Percentiles rank a stretch among this genome's conserved stretches.
phyloP scores from a whole-genome alignment of 129 eudicot genomes.

The Apium graveolens region DNA sequence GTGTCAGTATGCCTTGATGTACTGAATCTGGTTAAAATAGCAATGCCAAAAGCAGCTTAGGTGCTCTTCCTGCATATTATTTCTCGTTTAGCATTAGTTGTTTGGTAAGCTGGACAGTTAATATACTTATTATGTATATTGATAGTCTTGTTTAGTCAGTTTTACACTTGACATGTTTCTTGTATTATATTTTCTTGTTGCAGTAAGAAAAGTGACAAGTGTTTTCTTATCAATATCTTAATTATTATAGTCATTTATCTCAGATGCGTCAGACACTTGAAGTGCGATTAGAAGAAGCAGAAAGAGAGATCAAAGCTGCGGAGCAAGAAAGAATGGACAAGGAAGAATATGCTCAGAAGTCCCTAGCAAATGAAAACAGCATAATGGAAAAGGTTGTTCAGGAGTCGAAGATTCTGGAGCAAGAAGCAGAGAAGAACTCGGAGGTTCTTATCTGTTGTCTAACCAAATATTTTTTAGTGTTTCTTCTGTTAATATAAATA shows the following conservation, averaged over 20 bases:
- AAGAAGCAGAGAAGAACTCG: constrained; percentile 78
- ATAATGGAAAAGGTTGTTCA: constrained; percentile 71
- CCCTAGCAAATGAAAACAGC: constrained; percentile 48
- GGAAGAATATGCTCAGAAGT: constrained; percentile 35
- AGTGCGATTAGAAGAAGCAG: constrained; percentile 46
- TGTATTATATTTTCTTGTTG: background rate
- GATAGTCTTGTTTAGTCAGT: background rate
- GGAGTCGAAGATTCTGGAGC: constrained; percentile 48
- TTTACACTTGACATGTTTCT: background rate
- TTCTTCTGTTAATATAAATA: background rate
- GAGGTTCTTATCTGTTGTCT: constrained; percentile 31
- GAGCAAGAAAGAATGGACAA: constrained; percentile 50
- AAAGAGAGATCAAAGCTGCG: constrained; percentile 41
- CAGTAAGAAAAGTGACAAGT: background rate
- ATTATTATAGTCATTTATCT: constrained; percentile 5
- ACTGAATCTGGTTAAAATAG: background rate
- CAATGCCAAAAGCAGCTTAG: background rate
- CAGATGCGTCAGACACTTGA: constrained; percentile 63
- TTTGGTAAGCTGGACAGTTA: background rate
- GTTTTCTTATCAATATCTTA: background rate
- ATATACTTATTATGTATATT: background rate
- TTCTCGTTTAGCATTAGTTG: background rate
- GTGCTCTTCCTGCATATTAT: background rate
- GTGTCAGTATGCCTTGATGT: background rate
- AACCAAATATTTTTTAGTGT: background rate